Conservation (phyloP, 306 rosid species). For the Mucuna pruriens region DNA sequence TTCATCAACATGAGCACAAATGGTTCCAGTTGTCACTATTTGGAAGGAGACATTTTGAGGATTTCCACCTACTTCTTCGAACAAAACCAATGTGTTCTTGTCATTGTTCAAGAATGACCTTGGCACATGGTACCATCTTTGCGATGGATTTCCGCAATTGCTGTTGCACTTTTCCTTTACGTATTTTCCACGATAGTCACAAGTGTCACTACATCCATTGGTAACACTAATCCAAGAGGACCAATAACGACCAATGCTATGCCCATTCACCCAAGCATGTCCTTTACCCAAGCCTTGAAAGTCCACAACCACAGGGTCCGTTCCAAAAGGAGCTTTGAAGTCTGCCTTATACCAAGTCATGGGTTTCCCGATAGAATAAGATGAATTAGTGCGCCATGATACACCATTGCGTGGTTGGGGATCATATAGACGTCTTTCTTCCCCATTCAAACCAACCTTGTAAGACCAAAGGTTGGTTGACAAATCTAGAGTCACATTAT, state of each 20-base stretch:
- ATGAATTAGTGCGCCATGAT: neutral
- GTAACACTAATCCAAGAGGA: neutral
- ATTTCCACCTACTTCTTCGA: neutral
- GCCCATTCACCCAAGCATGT: conserved; percentile 42
- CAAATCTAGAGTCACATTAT: neutral
- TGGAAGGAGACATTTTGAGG: neutral
- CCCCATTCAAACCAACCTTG: conserved; percentile 39
- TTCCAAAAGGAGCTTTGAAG: conserved; percentile 23
- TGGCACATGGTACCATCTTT: conserved; percentile 41
- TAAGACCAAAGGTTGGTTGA: conserved; percentile 15
- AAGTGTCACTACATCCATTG: conserved; percentile 11
- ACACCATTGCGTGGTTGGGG: neutral
- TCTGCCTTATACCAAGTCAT: conserved; percentile 23
- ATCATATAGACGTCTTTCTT: neutral
- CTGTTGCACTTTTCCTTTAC: neutral
- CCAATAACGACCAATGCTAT: conserved; percentile 37
- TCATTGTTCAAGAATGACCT: conserved; percentile 16
- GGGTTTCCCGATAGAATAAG: neutral
- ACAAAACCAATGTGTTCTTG: neutral
- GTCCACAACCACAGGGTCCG: conserved; percentile 35
- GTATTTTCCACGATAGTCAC: conserved; percentile 29
- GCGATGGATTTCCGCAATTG: conserved; percentile 21
- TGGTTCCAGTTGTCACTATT: neutral
- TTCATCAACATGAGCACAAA: neutral
- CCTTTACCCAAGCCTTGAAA: conserved; percentile 39